Percentiles rank a stretch among this genome's conserved stretches.
These are phyloP conservation scores for Coleophoma crateriformis DNA, from an alignment of 2,329 filamentous ascomycete genomes.

Conservation along the genomic window DNA sequence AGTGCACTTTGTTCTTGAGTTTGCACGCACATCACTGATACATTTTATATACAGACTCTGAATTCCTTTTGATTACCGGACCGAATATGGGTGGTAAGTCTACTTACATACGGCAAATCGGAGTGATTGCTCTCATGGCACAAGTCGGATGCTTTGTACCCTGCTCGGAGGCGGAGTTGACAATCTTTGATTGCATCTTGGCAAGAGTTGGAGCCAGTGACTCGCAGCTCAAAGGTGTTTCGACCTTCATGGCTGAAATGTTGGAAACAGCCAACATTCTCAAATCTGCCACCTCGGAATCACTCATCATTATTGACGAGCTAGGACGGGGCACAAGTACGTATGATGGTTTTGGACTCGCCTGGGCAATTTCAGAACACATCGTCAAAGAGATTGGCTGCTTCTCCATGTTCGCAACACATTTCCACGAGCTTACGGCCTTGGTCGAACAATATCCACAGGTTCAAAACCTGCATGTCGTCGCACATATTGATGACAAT, in stretches of 20 bases:
- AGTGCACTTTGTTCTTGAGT: too few relatives aligned
- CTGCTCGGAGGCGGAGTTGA: constrained; percentile 82
- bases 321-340: constrained; percentile 94
- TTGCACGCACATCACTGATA: too few relatives aligned
- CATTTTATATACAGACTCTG: constrained; percentile 48
- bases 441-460: constrained; percentile 81
- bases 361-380: constrained; percentile 98
- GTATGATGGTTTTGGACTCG: constrained; percentile 97
- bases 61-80: constrained; percentile 93
- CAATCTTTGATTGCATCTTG: constrained; percentile 94
- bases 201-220: constrained; percentile 94
- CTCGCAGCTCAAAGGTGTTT: constrained; percentile 94
- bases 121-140: constrained; percentile 94
- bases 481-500: constrained; percentile 73
- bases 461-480: constrained; percentile 90
- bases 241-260: constrained; percentile 99
- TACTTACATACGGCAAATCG: constrained; percentile 96
- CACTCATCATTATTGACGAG: constrained; percentile 97
- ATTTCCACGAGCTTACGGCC: constrained; percentile 96
- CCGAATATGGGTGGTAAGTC: constrained; percentile 99
- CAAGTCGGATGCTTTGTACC: constrained; percentile 96
- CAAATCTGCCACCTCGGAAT: constrained; percentile 92
- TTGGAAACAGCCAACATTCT: constrained; percentile 97
- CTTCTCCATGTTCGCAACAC: constrained; percentile 92
- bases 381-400: constrained; percentile 94